Conservation (phyloP, 352 stramenopile genomes). For the Phytophthora fragariae region DNA sequence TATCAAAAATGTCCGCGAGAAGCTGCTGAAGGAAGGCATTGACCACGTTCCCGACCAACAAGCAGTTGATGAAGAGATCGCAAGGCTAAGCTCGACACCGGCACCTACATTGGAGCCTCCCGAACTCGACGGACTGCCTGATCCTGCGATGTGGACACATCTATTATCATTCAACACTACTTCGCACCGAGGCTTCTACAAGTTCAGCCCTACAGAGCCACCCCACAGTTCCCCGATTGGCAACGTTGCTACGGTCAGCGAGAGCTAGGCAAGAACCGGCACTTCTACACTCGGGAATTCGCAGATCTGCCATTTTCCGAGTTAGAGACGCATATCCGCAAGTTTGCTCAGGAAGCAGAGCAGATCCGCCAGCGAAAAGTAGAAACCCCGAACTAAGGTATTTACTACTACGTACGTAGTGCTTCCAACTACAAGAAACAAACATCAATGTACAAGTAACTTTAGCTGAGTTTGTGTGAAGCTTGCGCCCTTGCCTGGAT, state of each 20-base stretch:
- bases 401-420: too few relatives aligned
- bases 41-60: constrained; percentile 10
- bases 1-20: constrained; percentile 17
- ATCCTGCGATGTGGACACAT: constrained; percentile 69
- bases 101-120: constrained; percentile 17
- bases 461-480: neutral
- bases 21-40: constrained; percentile 16
- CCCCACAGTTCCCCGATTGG: constrained; percentile 36
- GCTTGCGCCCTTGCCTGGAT: too few relatives aligned
- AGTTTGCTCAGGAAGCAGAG: constrained; percentile 29
- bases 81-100: constrained; percentile 8
- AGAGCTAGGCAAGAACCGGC: constrained; percentile 18
- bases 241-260: constrained; percentile 62
- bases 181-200: constrained; percentile 42
- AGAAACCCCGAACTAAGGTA: neutral
- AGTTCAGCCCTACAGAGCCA: constrained; percentile 52
- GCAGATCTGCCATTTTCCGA: constrained; percentile 12
- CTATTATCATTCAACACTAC: constrained; percentile 61
- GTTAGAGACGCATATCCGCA: constrained; percentile 22
- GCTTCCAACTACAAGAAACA: too few relatives aligned
- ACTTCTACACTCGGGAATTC: constrained; percentile 25
- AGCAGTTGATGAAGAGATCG: constrained; percentile 15
- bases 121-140: constrained; percentile 31
- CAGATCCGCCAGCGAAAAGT: constrained; percentile 21
- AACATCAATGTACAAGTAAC: neutral